A percentile compares a stretch with the other conserved stretches of the same genome.
Conservation (phyloP, 805 yeast species). For the Starmerella bacillaris region DNA sequence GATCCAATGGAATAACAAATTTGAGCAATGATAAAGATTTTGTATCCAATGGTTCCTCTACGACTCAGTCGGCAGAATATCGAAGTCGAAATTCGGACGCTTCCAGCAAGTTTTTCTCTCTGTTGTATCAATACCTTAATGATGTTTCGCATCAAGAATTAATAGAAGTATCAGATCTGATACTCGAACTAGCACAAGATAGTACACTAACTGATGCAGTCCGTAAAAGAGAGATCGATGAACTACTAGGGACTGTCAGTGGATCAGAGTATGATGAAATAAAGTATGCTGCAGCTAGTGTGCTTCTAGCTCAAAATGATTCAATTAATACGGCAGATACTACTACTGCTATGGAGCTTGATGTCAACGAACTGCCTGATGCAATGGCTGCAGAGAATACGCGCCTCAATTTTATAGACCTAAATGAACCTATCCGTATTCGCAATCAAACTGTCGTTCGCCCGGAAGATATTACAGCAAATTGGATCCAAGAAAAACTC, state of each 20-base stretch:
- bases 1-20: too few relatives aligned
- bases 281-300: constrained; percentile 16
- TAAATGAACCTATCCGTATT: constrained; percentile 10
- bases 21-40: too few relatives aligned
- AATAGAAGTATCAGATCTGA: constrained; percentile 40
- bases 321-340: constrained; percentile 7
- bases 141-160: constrained; percentile 66
- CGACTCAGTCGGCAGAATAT: too few relatives aligned
- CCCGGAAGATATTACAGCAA: constrained; percentile 29
- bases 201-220: constrained; percentile 28
- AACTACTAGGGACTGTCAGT: constrained; percentile 29
- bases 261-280: constrained; percentile 10
- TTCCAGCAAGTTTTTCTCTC: too few relatives aligned
- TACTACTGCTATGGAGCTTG: constrained; percentile 4
- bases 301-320: constrained; percentile 8
- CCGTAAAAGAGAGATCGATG: constrained; percentile 35
- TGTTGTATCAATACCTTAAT: constrained; percentile 40
- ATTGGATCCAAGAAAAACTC: constrained; percentile 34
- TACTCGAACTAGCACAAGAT: constrained; percentile 37
- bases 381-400: constrained; percentile 6
- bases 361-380: constrained; percentile 3
- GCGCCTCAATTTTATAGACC: constrained; percentile 5
- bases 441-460: constrained; percentile 16
- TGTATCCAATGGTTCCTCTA: too few relatives aligned
- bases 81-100: too few relatives aligned